Evolutionary conservation across 2,329 filamentous ascomycete genomes (phyloP).

Genomic region (Cephalotrichum gorgonifer): DNA sequence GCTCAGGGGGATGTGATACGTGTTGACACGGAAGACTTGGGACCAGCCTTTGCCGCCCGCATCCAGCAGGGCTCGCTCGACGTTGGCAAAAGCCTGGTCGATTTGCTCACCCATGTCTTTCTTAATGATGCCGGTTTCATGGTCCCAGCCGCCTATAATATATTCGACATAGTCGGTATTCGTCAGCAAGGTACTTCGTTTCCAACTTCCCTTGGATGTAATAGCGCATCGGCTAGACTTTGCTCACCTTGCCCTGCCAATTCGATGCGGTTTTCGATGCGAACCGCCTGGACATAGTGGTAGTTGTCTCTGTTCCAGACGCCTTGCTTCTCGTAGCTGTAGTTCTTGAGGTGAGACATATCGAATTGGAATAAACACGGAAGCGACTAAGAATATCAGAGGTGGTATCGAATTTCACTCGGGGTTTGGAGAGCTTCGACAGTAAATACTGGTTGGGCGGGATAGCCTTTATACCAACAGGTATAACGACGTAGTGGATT

Average conservation of each 20-base stretch:
- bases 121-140: constrained; percentile 10
- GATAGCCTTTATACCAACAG: background rate
- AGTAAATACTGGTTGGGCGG: too few relatives aligned
- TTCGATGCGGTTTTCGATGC: too few relatives aligned
- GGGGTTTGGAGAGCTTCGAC: too few relatives aligned
- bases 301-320: background rate
- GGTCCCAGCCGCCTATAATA: too few relatives aligned
- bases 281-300: background rate
- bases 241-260: too few relatives aligned
- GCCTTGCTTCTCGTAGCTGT: background rate
- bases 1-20: constrained; percentile 31
- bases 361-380: background rate
- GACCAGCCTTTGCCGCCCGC: constrained; percentile 45
- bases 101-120: constrained; percentile 32
- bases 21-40: constrained; percentile 38
- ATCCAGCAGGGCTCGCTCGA: constrained; percentile 36
- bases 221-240: too few relatives aligned
- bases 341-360: background rate
- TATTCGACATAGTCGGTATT: too few relatives aligned
- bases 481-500: background rate
- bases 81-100: constrained; percentile 44
- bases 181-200: too few relatives aligned
- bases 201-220: too few relatives aligned
- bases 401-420: too few relatives aligned
- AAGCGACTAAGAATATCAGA: background rate